A percentile compares a stretch with the other conserved stretches of the same genome.
Evolutionary conservation across 257 asterid genomes (phyloP).

Genomic region (Solanum rostratum): DNA sequence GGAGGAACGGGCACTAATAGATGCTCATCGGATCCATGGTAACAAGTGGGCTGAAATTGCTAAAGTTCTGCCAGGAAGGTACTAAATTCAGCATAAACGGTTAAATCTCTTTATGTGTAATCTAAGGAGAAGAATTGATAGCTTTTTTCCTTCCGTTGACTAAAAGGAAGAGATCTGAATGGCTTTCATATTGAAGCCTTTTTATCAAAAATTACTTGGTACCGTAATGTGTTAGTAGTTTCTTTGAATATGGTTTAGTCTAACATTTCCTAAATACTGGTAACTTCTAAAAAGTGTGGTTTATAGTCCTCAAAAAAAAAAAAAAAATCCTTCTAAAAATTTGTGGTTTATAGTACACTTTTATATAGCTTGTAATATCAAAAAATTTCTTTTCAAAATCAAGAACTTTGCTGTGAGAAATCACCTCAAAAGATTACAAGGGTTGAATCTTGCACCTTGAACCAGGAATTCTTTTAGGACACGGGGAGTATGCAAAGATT

Average conservation of each 20-base stretch:
- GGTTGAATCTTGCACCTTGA: neutral
- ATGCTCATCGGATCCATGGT: slow-evolving; percentile 79
- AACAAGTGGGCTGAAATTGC: slow-evolving; percentile 99
- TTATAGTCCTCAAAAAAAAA: neutral
- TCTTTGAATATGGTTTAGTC: neutral
- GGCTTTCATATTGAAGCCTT: neutral
- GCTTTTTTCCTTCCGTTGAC: neutral
- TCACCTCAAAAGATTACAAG: neutral
- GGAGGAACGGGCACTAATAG: slow-evolving; percentile 79
- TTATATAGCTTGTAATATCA: neutral
- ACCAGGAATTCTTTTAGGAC: neutral
- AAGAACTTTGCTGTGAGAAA: neutral
- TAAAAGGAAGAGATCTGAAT: neutral
- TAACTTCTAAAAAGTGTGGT: neutral
- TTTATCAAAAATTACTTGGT: neutral
- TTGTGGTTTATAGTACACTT: neutral
- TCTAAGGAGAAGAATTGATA: neutral
- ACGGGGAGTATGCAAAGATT: neutral
- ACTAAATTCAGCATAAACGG: slow-evolving; percentile 5
- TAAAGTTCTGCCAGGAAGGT: slow-evolving; percentile 96
- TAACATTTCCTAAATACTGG: neutral
- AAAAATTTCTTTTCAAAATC: neutral
- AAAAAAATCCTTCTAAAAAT: neutral
- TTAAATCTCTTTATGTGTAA: neutral
- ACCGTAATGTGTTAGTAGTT: neutral